phyloP scores from a whole-genome alignment of 306 rosid genomes.

The Phaseolus lunatus region DNA sequence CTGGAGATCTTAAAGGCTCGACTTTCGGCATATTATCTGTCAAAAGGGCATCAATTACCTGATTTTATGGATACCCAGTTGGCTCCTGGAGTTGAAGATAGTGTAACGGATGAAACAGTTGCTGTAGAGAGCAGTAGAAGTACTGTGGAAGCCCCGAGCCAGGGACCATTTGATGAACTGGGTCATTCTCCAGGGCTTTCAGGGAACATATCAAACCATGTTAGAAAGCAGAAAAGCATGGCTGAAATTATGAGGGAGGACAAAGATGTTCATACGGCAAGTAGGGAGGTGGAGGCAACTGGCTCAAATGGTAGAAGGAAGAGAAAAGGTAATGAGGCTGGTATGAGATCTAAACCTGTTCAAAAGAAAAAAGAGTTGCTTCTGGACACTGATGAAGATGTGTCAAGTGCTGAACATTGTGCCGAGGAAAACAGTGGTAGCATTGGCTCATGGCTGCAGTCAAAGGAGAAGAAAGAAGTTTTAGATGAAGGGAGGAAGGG shows the following conservation, averaged over 20 bases:
- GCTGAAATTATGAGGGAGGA: conserved; percentile 71
- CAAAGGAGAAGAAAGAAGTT: conserved; percentile 47
- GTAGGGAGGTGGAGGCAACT: conserved; percentile 39
- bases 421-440: conserved; percentile 42
- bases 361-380: conserved; percentile 48
- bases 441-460: conserved; percentile 23
- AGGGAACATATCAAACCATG: conserved; percentile 48
- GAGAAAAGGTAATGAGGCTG: conserved; percentile 50
- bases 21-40: conserved; percentile 61
- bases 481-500: conserved; percentile 46
- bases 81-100: conserved; percentile 73
- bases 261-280: conserved; percentile 42
- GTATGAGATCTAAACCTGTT: conserved; percentile 34
- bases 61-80: conserved; percentile 54
- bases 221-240: conserved; percentile 81
- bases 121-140: conserved; percentile 12
- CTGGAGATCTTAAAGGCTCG: conserved; percentile 56
- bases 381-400: conserved; percentile 32
- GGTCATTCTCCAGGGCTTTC: conserved; percentile 37
- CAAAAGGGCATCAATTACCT: conserved; percentile 64
- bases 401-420: conserved; percentile 37
- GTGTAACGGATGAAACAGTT: conserved; percentile 29
- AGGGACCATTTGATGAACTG: conserved; percentile 64
- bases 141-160: conserved; percentile 55
- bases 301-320: conserved; percentile 47